Evolutionary conservation across 2,329 filamentous ascomycete genomes (phyloP).

Genomic region (Plenodomus tracheiphilus): DNA sequence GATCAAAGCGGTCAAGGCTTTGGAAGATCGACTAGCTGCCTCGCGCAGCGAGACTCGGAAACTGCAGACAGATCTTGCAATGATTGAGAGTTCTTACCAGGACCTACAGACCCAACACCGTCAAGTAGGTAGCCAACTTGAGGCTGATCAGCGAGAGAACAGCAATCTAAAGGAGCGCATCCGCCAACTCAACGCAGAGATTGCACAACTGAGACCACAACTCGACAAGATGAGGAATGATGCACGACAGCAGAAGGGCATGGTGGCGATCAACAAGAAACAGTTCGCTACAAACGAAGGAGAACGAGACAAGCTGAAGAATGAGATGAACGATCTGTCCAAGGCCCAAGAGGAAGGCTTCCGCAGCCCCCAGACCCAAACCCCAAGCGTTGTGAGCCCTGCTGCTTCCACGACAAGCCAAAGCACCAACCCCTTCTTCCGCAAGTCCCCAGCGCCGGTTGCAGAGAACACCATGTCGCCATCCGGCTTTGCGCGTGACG

Average conservation of each 20-base stretch:
- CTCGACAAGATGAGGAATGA: conserved; percentile 93
- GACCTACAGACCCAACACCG: conserved; percentile 83
- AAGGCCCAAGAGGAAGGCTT: conserved; percentile 62
- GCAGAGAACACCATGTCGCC: conserved; percentile 56
- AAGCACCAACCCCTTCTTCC: conserved; percentile 94
- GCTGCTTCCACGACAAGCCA: conserved; percentile 63
- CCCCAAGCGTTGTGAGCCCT: conserved; percentile 67
- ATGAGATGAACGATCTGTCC: conserved; percentile 71
- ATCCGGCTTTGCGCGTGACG: conserved; percentile 51
- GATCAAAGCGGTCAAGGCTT: conserved; percentile 77
- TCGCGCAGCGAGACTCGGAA: conserved; percentile 82
- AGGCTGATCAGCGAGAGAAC: conserved; percentile 90
- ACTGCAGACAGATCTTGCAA: conserved; percentile 79
- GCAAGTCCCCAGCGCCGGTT: conserved; percentile 57
- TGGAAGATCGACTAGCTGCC: conserved; percentile 79
- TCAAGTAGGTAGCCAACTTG: conserved; percentile 72
- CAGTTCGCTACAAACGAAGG: conserved; percentile 87
- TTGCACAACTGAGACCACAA: conserved; percentile 81
- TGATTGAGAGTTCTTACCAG: conserved; percentile 77
- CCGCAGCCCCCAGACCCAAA: conserved; percentile 37
- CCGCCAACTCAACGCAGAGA: conserved; percentile 77
- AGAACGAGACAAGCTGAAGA: conserved; percentile 84
- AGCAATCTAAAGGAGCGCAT: conserved; percentile 84
- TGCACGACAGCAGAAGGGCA: conserved; percentile 90
- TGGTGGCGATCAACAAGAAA: conserved; percentile 98